Conservation (phyloP, 1,284 basidiomycete species). For the Pseudozyma pruni region DNA sequence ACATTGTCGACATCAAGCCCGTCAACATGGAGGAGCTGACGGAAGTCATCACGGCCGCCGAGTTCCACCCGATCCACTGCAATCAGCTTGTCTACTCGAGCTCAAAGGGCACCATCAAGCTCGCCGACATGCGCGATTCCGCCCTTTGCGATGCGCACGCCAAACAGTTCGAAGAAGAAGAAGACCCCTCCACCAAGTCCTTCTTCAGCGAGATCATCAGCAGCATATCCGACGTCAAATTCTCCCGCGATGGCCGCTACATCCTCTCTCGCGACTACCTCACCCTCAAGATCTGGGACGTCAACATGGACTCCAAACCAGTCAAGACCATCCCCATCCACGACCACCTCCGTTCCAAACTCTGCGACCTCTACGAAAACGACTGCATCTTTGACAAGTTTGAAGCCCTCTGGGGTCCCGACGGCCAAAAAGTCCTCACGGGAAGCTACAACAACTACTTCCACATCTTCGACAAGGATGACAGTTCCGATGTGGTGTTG, state of each 20-base stretch:
- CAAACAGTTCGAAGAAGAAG: slow-evolving; percentile 84
- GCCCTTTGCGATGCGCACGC: slow-evolving; percentile 96
- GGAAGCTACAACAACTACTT: slow-evolving; percentile 99
- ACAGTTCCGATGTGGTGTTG: slow-evolving; percentile 87
- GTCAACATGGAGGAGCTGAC: slow-evolving; percentile 99
- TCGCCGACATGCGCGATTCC: slow-evolving; percentile 99
- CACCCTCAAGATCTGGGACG: slow-evolving; percentile 98
- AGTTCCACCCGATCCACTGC: slow-evolving; percentile 97
- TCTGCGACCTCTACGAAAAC: slow-evolving; percentile 99
- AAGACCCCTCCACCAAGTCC: slow-evolving; percentile 94
- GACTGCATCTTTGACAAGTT: slow-evolving; percentile 99
- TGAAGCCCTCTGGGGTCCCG: slow-evolving; percentile 70
- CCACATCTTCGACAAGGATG: slow-evolving; percentile 97
- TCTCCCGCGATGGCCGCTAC: slow-evolving; percentile 95
- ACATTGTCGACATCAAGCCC: slow-evolving; percentile 99
- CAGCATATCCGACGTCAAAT: slow-evolving; percentile 99
- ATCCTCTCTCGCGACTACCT: slow-evolving; percentile 97
- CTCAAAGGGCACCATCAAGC: slow-evolving; percentile 99
- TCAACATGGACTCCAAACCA: slow-evolving; percentile 97
- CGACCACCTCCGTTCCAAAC: slow-evolving; percentile 94
- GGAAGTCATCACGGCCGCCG: slow-evolving; percentile 98
- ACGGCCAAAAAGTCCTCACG: slow-evolving; percentile 71
- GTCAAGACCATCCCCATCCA: slow-evolving; percentile 99
- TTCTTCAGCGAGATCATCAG: slow-evolving; percentile 99
- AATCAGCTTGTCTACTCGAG: slow-evolving; percentile 99